Evolutionary conservation across 495 filamentous ascomycete species (phyloP), one percentile per base, ranked within the genome.

Genomic region (Platismatia glauca): DNA sequence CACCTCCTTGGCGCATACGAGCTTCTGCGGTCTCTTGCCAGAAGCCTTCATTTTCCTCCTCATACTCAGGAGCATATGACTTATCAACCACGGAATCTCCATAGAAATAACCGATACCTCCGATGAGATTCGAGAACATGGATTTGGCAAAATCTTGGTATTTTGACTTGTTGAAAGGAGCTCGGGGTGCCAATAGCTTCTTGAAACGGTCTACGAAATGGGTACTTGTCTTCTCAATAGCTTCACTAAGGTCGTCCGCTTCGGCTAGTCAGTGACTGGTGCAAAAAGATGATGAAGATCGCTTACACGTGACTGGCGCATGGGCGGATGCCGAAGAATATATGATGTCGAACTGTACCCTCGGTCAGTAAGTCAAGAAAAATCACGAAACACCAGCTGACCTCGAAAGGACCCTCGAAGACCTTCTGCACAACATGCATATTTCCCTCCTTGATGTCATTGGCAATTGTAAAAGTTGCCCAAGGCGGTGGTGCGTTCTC

Each of bases 1-100:
- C 53, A 9, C 72, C 71, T 61, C 87, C 84, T 67, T 79, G 82
- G 44, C 84, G 82, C 33, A 76, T 82, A 20, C 90, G 80, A 18
- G 91, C 91, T 69, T 86, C 85, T 24, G 79, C 85, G 22, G 93
- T 86, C 67, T 96, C 94, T 73, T 95, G 89, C 91, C 91, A 96
- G 77, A 97, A 97, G 8, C 90, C 91, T 75, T 98, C 94, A 64
- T 94, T 90, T 64, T 96, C 92, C 74, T 98, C 94, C 18, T 95
- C 90, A 64, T 98, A 97, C 67, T 94, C 94, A 7, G 86, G 80
- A 22, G 89, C 89, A 66, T 90, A 90, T 0, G 92, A 96, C 55
- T 91, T 88, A 70, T 98, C 95, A 31, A 95, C 89, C 43, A 96
- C 70, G 22, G 87, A 82, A 58, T 91, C 81, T 33, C 94, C 94